Conservation (phyloP, 2,329 filamentous ascomycete genomes). For the Neofusicoccum ribis region DNA sequence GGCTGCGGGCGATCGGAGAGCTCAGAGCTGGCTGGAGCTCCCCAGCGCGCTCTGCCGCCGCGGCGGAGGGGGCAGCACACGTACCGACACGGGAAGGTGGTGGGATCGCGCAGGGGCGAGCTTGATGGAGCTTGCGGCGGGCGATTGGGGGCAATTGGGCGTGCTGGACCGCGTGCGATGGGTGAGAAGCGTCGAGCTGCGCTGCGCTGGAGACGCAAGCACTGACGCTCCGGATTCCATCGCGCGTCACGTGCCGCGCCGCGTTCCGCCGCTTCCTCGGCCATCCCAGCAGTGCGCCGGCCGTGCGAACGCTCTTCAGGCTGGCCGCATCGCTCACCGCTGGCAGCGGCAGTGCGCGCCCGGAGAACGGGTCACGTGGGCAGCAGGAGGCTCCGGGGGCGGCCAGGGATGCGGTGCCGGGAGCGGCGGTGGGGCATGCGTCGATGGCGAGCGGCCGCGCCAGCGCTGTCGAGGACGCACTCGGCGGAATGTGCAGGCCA, state of each 20-base stretch:
- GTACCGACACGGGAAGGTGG: neutral
- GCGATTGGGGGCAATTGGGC: conserved; percentile 11
- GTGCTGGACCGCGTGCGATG: conserved; percentile 1
- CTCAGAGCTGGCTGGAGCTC: conserved; percentile 17
- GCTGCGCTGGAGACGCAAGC: conserved; percentile 7
- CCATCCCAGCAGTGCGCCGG: neutral
- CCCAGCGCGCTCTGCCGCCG: neutral
- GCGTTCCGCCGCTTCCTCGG: neutral
- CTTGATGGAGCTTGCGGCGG: neutral
- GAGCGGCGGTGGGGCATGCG: conserved; percentile 9
- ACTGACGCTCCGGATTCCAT: neutral
- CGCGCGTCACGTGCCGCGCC: neutral
- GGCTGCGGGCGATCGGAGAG: conserved; percentile 14
- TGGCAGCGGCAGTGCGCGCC: neutral
- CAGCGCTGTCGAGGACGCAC: neutral
- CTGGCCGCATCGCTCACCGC: neutral
- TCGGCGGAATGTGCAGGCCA: neutral
- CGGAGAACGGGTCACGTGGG: neutral
- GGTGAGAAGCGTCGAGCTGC: neutral
- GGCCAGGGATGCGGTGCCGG: conserved; percentile 12
- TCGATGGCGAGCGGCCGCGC: neutral
- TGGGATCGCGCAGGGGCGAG: neutral
- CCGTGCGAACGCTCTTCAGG: neutral
- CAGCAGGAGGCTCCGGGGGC: neutral
- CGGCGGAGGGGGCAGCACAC: neutral